phyloP scores from a whole-genome alignment of 805 yeast genomes.

The Deakozyma indianensis region DNA sequence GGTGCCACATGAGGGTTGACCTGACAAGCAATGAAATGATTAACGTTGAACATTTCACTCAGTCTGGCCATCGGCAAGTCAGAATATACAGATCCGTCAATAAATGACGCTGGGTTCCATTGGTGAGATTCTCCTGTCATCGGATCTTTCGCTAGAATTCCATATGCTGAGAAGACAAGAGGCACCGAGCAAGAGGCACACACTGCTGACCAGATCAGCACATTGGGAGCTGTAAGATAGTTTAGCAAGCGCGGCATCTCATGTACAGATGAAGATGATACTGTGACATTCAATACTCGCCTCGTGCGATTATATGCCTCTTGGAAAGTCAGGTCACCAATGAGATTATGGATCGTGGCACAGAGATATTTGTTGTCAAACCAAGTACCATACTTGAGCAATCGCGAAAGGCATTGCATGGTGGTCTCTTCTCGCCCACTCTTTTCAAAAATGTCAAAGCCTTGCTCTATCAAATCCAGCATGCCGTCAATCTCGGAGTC shows the following conservation, averaged over 20 bases:
- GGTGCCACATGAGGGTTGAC: conserved; percentile 96
- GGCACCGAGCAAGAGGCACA: conserved; percentile 92
- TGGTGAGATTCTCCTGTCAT: conserved; percentile 57
- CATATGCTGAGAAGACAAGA: conserved; percentile 74
- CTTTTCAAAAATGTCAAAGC: conserved; percentile 45
- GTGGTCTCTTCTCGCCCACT: conserved; percentile 39
- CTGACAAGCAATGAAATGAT: conserved; percentile 94
- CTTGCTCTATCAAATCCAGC: conserved; percentile 32
- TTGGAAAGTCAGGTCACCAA: conserved; percentile 84
- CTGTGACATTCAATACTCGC: conserved; percentile 82
- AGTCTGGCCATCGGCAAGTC: conserved; percentile 84
- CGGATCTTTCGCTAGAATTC: conserved; percentile 71
- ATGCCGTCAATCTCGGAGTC: conserved; percentile 47
- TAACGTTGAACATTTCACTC: conserved; percentile 94
- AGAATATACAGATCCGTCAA: conserved; percentile 92
- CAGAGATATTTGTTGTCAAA: conserved; percentile 63
- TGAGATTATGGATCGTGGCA: conserved; percentile 57
- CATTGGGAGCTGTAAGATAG: conserved; percentile 88
- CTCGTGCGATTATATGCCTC: conserved; percentile 94
- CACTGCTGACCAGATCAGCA: conserved; percentile 79
- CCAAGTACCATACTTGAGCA: conserved; percentile 80
- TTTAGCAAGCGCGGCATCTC: conserved; percentile 84
- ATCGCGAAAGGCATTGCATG: conserved; percentile 36
- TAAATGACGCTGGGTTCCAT: conserved; percentile 74
- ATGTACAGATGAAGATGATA: conserved; percentile 78